phyloP scores from a whole-genome alignment of 257 asterid species.

The Scutellaria minor region DNA sequence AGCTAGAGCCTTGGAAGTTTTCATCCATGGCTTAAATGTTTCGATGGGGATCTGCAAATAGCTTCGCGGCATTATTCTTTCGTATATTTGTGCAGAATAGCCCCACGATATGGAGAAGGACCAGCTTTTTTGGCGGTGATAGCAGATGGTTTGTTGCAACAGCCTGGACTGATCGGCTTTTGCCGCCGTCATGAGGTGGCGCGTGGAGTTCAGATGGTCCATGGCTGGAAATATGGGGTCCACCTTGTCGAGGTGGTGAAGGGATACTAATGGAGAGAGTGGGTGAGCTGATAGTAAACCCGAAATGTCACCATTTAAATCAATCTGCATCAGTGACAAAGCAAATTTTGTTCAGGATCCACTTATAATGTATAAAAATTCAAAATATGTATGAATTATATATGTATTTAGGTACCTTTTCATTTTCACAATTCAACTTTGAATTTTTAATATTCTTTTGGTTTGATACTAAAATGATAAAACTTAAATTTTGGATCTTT shows the following conservation, averaged over 20 bases:
- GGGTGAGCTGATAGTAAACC: slow-evolving; percentile 66
- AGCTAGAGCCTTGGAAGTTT: slow-evolving; percentile 24
- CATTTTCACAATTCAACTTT: no score
- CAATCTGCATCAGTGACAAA: slow-evolving; percentile 39
- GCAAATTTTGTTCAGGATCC: no score
- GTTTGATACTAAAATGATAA: no score
- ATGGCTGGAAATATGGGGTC: slow-evolving; percentile 56
- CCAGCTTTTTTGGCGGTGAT: slow-evolving; percentile 48
- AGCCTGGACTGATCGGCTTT: slow-evolving; percentile 53
- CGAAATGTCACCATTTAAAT: slow-evolving; percentile 57
- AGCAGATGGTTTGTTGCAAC: slow-evolving; percentile 63
- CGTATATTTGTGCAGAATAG: slow-evolving; percentile 59
- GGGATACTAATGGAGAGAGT: slow-evolving; percentile 46
- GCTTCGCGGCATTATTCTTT: slow-evolving; percentile 56
- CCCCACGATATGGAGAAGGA: slow-evolving; percentile 72
- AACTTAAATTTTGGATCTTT: no score
- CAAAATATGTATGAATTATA: no score
- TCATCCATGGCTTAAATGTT: slow-evolving; percentile 54
- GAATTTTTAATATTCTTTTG: no score
- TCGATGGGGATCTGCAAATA: slow-evolving; percentile 53
- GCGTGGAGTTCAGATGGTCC: slow-evolving; percentile 51
- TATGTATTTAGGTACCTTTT: no score
- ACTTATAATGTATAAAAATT: no score
- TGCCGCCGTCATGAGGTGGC: slow-evolving; percentile 62
- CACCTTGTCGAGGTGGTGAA: slow-evolving; percentile 63